Base-by-base conservation (phyloP, 2,329 filamentous ascomycete genomes). In the Beauveria asiatica region DNA sequence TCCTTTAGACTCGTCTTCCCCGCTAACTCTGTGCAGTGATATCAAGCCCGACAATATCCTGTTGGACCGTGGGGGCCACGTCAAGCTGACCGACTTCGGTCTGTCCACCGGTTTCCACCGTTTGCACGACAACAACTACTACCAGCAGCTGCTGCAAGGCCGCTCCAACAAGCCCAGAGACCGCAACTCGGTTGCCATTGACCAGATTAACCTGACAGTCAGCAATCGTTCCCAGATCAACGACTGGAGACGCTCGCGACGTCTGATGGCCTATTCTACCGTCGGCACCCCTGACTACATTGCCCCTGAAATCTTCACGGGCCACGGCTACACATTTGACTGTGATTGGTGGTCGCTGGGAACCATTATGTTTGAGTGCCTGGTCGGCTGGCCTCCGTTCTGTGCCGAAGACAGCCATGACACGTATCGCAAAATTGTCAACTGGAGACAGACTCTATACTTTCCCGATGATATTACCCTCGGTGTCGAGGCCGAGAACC, bases 1-100 rank as follows among this genome's bases (percentile, higher is more conserved):
- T 19, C 5, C n/a, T 46, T 9, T 37, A 11, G 10, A 39, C 13
- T 27, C 19, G 9, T 25, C 46, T 16, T 25, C 19, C 27, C 11
- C 44, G 21, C 54, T 57, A 49, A 57, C 13, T 13, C 8, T 41
- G 21, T 27, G 13, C 64, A 95, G 93, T 81, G 94, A 99, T 70
- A 99, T 99, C 79, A 99, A 99, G 76, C 94, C 94, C 13, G 94
- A 99, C 78, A 99, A 99, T 72, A 97, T 99, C 71, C 83, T 99
- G 52, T 85, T 99, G 53, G 94, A 99, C 71, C 86, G 92, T 61
- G 92, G 92, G 61, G 94, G 94, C 57, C 94, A 99, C 74, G 94
- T 99, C 76, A 99, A 99, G 78, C 81, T 99, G 67, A 97, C 94
- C 11, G 94, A 99, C 76, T 99, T 99, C 67, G 94, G 94, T 76